These are phyloP conservation scores for Picochlorum sp. DNA, from an alignment of 139 green algal genomes.

Conservation along the genomic window DNA sequence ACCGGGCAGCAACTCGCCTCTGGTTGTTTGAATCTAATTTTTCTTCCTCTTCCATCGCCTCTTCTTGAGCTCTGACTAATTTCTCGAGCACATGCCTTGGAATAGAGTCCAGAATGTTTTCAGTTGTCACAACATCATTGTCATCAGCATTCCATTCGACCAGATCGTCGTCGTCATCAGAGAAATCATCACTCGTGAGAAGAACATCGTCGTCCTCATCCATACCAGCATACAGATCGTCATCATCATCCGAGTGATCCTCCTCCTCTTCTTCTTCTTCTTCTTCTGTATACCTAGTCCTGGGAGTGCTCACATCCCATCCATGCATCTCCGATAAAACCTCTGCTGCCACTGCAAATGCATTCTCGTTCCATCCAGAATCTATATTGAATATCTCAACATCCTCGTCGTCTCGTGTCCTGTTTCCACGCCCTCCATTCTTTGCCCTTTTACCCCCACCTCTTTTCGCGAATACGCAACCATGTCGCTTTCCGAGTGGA, in stretches of 20 bases:
- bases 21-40: constrained; percentile 20
- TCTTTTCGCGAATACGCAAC: too few species aligned
- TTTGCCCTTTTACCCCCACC: background rate
- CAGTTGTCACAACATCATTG: constrained; percentile 11
- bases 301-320: background rate
- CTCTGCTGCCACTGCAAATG: constrained; percentile 3
- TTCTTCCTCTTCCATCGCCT: constrained; percentile 26
- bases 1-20: constrained; percentile 25
- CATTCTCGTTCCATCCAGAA: constrained; percentile 28
- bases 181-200: background rate
- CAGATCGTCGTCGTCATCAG: constrained; percentile 2
- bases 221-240: constrained; percentile 2
- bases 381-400: constrained; percentile 38
- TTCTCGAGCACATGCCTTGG: constrained; percentile 24
- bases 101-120: background rate
- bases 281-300: too few species aligned
- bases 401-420: constrained; percentile 1
- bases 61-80: constrained; percentile 41
- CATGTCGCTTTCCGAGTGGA: too few species aligned
- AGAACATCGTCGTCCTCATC: constrained; percentile 4
- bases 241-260: constrained; percentile 2
- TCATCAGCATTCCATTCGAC: background rate
- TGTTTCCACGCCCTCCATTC: background rate
- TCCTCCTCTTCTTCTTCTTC: background rate
- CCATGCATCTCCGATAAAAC: background rate